Conservation (phyloP, 345 rosid species). For the Durio zibethinus region DNA sequence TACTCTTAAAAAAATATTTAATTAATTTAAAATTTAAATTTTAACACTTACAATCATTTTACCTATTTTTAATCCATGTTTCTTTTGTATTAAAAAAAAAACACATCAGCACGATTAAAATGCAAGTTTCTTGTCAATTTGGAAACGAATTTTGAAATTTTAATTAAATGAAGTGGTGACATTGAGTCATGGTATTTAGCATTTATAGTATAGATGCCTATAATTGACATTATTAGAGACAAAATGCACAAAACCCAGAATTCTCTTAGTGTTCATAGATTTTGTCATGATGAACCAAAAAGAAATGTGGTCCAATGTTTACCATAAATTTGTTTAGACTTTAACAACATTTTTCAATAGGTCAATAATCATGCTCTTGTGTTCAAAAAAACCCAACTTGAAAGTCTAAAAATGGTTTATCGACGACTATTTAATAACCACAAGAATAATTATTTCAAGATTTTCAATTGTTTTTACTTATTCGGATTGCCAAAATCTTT, state of each 20-base stretch:
- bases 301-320: background rate
- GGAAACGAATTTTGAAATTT: too few species aligned
- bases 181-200: too few species aligned
- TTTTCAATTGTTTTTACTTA: background rate
- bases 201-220: too few species aligned
- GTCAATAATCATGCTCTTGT: background rate
- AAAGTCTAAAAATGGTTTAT: background rate
- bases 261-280: background rate
- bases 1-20: too few species aligned
- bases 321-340: background rate
- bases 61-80: too few species aligned
- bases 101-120: too few species aligned
- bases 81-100: too few species aligned
- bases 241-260: background rate
- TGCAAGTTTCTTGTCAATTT: too few species aligned
- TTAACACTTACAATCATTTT: too few species aligned
- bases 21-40: too few species aligned
- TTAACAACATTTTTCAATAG: background rate
- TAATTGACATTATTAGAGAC: background rate
- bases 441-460: background rate
- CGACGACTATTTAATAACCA: background rate
- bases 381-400: background rate
- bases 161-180: too few species aligned
- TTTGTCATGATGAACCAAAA: background rate
- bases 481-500: background rate